Evolutionary conservation across 768 basidiomycete genomes (phyloP).

Genomic region (Mycena galopus): DNA sequence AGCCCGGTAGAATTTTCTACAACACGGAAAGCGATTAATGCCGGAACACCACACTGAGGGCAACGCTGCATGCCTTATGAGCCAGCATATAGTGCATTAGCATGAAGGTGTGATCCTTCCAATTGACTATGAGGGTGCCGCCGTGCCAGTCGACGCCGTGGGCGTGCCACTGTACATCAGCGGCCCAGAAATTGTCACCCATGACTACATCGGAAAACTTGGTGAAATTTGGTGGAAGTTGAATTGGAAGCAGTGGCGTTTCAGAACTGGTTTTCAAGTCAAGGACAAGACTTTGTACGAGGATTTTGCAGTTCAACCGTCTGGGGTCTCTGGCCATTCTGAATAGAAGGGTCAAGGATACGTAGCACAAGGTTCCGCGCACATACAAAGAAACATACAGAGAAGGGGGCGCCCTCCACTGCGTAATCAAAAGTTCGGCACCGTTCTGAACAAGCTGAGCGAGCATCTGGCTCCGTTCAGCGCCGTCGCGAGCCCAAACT

Average conservation of each 20-base stretch:
- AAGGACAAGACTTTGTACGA: neutral
- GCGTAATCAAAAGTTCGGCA: conserved; percentile 9
- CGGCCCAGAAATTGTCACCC: conserved; percentile 15
- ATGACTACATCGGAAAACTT: conserved; percentile 14
- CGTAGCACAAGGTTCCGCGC: neutral
- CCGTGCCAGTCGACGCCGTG: neutral
- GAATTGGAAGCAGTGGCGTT: conserved; percentile 7
- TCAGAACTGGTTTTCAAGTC: conserved; percentile 14
- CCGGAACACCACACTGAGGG: neutral
- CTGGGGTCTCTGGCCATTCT: conserved; percentile 5
- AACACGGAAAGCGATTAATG: neutral
- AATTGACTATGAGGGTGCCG: neutral
- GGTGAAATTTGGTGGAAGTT: conserved; percentile 12
- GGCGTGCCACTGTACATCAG: conserved; percentile 7
- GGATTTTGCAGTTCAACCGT: conserved; percentile 12
- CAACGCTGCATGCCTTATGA: neutral
- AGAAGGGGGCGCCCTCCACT: conserved; percentile 7
- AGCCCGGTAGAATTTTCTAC: conserved; percentile 10
- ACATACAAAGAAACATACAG: conserved; percentile 18
- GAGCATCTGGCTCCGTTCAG: conserved; percentile 1
- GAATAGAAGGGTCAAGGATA: neutral
- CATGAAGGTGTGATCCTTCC: neutral
- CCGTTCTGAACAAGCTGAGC: conserved; percentile 10
- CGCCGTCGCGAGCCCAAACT: conserved; percentile 21
- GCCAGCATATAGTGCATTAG: neutral